Conservation (phyloP, 805 yeast species). For the Candida coquimbonensis region DNA sequence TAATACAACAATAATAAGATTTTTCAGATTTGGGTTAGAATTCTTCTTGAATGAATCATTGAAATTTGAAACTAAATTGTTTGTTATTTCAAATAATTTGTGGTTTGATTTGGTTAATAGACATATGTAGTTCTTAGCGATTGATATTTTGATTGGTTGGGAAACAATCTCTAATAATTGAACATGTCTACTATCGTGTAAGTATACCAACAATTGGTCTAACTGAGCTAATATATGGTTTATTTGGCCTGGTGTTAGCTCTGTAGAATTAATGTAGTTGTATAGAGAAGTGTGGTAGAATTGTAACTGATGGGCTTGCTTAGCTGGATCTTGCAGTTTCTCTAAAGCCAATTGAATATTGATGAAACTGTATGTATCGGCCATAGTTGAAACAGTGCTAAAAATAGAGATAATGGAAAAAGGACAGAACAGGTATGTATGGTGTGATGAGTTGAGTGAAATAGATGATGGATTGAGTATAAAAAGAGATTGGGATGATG, state of each 20-base stretch:
- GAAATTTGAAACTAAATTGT: constrained; percentile 23
- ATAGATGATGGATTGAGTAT: too few relatives aligned
- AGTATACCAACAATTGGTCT: constrained; percentile 14
- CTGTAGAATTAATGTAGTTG: constrained; percentile 5
- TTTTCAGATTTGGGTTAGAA: constrained; percentile 22
- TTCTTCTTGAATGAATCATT: constrained; percentile 18
- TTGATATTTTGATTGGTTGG: constrained; percentile 13
- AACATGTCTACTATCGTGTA: constrained; percentile 18
- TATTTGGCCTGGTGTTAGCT: constrained; percentile 1
- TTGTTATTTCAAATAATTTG: constrained; percentile 23
- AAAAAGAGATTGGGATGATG: too few relatives aligned
- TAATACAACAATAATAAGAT: constrained; percentile 24
- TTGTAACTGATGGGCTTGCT: constrained; percentile 2
- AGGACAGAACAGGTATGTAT: background rate
- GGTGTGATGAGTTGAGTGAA: too few relatives aligned
- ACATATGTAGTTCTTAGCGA: constrained; percentile 20
- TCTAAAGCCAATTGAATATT: background rate
- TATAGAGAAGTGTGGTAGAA: constrained; percentile 8
- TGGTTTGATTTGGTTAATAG: constrained; percentile 15
- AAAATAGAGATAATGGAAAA: too few relatives aligned
- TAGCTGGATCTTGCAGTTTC: background rate
- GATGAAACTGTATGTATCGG: background rate
- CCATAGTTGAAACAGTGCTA: background rate
- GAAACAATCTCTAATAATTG: constrained; percentile 7
- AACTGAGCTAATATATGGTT: constrained; percentile 6